Evolutionary conservation across 2,329 filamentous ascomycete genomes (phyloP).

Genomic region (Ascochyta fabae): DNA sequence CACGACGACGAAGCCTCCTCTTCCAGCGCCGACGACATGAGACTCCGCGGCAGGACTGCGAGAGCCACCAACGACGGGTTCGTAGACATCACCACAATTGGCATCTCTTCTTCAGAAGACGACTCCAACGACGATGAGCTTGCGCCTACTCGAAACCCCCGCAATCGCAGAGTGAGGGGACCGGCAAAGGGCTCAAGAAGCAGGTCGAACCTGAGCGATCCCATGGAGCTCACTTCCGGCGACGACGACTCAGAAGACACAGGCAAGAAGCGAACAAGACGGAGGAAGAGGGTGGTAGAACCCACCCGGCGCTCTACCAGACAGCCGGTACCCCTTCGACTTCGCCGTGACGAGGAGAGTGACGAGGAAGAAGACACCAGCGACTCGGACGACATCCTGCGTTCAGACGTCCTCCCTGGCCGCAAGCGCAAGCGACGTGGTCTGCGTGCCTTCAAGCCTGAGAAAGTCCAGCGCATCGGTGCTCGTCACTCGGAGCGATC

Average conservation of each 20-base stretch:
- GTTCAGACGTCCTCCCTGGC: slow-evolving; percentile 50
- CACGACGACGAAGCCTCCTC: slow-evolving; percentile 24
- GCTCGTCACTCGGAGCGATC: slow-evolving; percentile 55
- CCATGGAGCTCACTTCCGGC: slow-evolving; percentile 26
- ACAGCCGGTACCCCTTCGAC: slow-evolving; percentile 19
- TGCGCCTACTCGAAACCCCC: slow-evolving; percentile 16
- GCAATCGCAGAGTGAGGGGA: slow-evolving; percentile 19
- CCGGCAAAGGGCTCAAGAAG: slow-evolving; percentile 15
- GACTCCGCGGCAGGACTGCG: slow-evolving; percentile 26
- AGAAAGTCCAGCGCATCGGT: slow-evolving; percentile 32
- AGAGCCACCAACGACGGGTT: slow-evolving; percentile 30
- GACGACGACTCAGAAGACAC: slow-evolving; percentile 30
- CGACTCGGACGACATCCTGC: slow-evolving; percentile 45
- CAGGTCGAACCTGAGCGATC: slow-evolving; percentile 21
- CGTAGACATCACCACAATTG: slow-evolving; percentile 38
- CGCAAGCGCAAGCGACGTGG: slow-evolving; percentile 49
- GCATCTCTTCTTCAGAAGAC: slow-evolving; percentile 37
- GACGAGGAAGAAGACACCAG: slow-evolving; percentile 42
- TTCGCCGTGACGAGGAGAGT: slow-evolving; percentile 25
- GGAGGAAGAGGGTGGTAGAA: slow-evolving; percentile 25
- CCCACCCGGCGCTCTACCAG: slow-evolving; percentile 41
- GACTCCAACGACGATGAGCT: slow-evolving; percentile 35
- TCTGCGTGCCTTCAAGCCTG: slow-evolving; percentile 17
- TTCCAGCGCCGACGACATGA: slow-evolving; percentile 31
- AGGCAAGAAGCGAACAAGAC: slow-evolving; percentile 21